These are phyloP conservation scores for Chlorella sorokiniana DNA, from an alignment of 139 green algal species.

Conservation along the genomic window DNA sequence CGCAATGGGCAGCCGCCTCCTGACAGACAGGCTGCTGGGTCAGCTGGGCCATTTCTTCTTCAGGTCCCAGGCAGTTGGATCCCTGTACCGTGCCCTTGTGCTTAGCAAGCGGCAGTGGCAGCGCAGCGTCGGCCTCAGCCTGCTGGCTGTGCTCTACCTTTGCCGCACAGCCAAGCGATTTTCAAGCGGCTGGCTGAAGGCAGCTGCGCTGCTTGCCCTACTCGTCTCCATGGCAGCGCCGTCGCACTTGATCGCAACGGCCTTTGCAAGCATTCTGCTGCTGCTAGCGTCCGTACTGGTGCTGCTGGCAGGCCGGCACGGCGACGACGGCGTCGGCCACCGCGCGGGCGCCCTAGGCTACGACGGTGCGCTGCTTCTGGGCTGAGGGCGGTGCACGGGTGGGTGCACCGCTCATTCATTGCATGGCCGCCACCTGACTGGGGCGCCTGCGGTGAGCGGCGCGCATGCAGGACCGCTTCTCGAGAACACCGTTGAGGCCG, in stretches of 20 bases:
- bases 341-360: constrained; percentile 15
- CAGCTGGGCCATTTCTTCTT: background rate
- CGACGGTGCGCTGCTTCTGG: background rate
- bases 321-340: constrained; percentile 27
- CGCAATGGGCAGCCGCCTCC: too few relatives aligned
- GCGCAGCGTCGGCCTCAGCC: background rate
- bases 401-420: too few relatives aligned
- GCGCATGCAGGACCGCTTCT: background rate
- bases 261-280: background rate
- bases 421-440: too few relatives aligned
- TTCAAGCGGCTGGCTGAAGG: background rate
- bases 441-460: background rate
- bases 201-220: background rate
- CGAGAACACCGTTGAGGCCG: constrained; percentile 36
- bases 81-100: background rate
- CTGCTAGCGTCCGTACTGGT: background rate
- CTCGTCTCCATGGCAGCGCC: background rate
- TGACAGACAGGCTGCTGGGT: background rate
- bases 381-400: background rate
- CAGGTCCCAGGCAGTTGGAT: background rate
- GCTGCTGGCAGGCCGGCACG: background rate
- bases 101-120: background rate
- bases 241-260: background rate
- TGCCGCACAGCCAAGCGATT: background rate
- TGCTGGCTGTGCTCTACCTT: background rate